Evolutionary conservation across 768 basidiomycete genomes (phyloP).

Genomic region (Mycena vulgaris): DNA sequence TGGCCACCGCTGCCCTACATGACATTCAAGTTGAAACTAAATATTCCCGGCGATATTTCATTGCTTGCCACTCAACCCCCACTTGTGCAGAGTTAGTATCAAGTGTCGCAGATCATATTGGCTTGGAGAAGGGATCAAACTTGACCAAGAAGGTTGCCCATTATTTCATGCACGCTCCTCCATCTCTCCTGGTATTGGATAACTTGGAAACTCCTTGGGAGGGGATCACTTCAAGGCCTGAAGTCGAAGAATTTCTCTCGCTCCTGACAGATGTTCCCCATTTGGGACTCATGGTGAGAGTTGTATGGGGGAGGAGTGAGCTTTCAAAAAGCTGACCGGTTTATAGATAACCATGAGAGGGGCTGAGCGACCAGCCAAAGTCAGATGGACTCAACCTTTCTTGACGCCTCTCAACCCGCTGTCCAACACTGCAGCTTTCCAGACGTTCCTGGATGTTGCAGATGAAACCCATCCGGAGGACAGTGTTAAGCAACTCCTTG

Average conservation of each 20-base stretch:
- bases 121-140: not conserved
- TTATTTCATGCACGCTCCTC: not conserved
- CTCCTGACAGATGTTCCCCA: slow-evolving; percentile 15
- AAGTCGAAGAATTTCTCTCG: slow-evolving; percentile 18
- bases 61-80: not conserved
- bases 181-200: not conserved
- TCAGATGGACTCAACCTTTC: not conserved
- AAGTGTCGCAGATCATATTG: not conserved
- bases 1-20: not conserved
- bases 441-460: not conserved
- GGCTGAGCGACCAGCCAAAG: not conserved
- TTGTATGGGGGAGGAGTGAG: not conserved
- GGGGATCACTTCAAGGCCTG: not conserved
- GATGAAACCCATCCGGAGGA: not conserved
- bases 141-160: not conserved
- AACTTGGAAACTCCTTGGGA: not conserved
- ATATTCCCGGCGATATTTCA: not conserved
- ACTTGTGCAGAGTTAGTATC: not conserved
- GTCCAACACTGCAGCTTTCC: not conserved
- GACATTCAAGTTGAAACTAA: not conserved
- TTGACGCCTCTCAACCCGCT: not conserved
- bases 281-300: not conserved
- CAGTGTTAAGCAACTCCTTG: too few species aligned
- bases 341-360: not conserved
- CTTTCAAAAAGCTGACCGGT: too few species aligned